Evolutionary conservation across 306 rosid species (phyloP), one percentile per base, ranked within the genome.

Genomic region (Quercus robur): DNA sequence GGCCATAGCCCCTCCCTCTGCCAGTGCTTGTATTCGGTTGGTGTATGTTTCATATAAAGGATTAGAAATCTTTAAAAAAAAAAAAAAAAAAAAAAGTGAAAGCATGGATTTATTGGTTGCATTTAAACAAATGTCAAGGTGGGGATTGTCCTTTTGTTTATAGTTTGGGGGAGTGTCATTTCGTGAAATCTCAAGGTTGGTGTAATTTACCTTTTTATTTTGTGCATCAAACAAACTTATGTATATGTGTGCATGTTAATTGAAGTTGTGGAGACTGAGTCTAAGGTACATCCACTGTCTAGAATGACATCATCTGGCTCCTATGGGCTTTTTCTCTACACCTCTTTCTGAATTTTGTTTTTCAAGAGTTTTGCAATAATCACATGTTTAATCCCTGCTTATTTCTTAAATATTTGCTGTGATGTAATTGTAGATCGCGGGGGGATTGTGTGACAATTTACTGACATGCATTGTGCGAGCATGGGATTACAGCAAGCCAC

Each of bases 401-500:
- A 33, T 67, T 49, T 52, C 26, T 61, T 73, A 19, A 77, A 46
- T 26, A 41, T 87, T 73, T 75, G 63, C 12, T 77, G 13, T 68
- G 6, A 20, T 66, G 51, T 74, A 72, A 28, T 35, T 79, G 81
- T 75, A 91, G 99, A 91, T 94, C 75, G 97, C 84, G 0, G 94
- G 91, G 5, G 99, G 97, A 64, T 62, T 92, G 76, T 86, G 95
- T 54, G 99, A 94, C 87, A 93, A 91, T 80, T 77, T 94, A 59
- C 82, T 93, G 64, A 93, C 97, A n/a, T 88, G 94, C 57, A 78
- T 90, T 17, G 94, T 91, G 68, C 84, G 97, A 81, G 91, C 97
- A 75, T 94, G 97, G 99, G 97, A 94, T 82, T 90, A 87, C 81
- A 88, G 61, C 56, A 94, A 90, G 81, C 95, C 91, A 38, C 25